Conservation (phyloP, 352 stramenopile species). For the Globisporangium spiculum region DNA sequence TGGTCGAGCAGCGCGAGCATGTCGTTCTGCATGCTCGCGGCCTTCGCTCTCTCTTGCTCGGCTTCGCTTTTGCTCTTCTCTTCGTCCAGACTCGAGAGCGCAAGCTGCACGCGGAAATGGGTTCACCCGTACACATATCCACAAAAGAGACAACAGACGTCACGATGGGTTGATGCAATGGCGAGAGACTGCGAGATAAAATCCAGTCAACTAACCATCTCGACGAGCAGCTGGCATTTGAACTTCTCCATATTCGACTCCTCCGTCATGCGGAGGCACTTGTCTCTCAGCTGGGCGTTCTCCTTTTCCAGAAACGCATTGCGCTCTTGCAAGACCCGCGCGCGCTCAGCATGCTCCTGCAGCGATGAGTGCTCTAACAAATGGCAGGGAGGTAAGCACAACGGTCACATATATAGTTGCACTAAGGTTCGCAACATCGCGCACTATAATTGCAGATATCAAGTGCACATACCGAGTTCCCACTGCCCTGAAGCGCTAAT, state of each 20-base stretch:
- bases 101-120: constrained; percentile 37
- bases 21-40: constrained; percentile 57
- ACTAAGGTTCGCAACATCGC: background rate
- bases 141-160: too few relatives aligned
- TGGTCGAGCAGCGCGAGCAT: constrained; percentile 69
- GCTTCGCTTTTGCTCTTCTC: constrained; percentile 59
- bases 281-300: constrained; percentile 58
- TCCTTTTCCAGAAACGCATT: constrained; percentile 55
- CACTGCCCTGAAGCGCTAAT: constrained; percentile 48
- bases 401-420: background rate
- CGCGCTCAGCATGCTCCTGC: constrained; percentile 35
- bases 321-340: constrained; percentile 33
- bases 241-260: constrained; percentile 89
- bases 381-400: background rate
- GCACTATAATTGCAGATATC: background rate
- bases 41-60: constrained; percentile 58
- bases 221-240: constrained; percentile 83
- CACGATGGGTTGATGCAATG: too few relatives aligned
- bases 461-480: constrained; percentile 52
- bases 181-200: too few relatives aligned
- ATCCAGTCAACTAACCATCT: constrained; percentile 54
- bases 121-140: too few relatives aligned
- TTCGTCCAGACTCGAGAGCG: constrained; percentile 79
- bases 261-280: constrained; percentile 56
- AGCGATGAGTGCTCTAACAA: constrained; percentile 55